Base-by-base conservation (phyloP, 805 yeast genomes). In the Ogataea saltuana region DNA sequence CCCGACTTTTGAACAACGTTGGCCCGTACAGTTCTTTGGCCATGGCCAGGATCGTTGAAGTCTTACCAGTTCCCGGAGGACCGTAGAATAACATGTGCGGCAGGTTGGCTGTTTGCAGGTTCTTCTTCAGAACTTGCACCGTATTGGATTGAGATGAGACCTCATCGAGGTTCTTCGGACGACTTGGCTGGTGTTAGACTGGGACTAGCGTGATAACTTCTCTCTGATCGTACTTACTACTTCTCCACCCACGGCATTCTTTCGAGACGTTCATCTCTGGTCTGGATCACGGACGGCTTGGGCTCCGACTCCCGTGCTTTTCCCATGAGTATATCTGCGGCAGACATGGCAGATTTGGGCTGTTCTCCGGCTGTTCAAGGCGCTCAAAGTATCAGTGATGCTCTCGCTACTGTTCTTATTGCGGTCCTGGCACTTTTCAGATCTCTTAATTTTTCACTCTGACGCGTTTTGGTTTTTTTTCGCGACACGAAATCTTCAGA, bases 11-110 rank as follows among this genome's bases (percentile, higher is more conserved):
- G 59, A 75, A 75, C 29, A 88, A 69, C 5, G 63, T 64, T 2
- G 95, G 95, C 0, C 88, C 96, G 61, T 81, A 88, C 22, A 88
- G 63, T 58, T 87, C 88, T 53, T 77, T 83, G 3, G 95, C 88
- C 52, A 88, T 68, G 3, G 96, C 96, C 43, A 88, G 68, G 22
- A 88, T 83, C 0, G 96, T 88, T 2, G 96, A 87, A 0, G 96
- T 88, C 57, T 88, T 88, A 49, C 96, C 96, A 0, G 95, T 88
- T 15, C 96, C 96, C 36, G 96, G 96, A 1, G 96, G 96, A 0
- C 96, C 96, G 60, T 88, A 88, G 67, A 88, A 88, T 28, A 88
- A 66, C 93, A 88, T 84, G 62, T 88, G 96, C 3, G 98, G 97
- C 42, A 88, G 68, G 61, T 91, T 93, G 21, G 90, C 85, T 10